Evolutionary conservation across 169 alveolate genomes (phyloP), one percentile per base, ranked within the genome.

Genomic region (Eimeria sp.): DNA sequence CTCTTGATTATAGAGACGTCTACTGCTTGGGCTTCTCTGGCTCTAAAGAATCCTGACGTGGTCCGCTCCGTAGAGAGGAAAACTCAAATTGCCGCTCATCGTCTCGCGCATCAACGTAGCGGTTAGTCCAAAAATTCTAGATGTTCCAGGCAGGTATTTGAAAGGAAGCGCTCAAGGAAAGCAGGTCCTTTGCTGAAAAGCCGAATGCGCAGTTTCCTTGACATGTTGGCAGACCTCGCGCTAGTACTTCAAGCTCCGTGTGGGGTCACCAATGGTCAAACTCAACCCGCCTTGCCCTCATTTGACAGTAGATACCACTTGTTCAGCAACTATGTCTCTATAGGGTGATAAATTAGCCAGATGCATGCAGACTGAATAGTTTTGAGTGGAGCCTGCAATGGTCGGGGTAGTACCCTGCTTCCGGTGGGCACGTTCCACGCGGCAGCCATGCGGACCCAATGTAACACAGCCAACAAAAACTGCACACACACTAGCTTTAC

Each of bases 191-290:
- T 30, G 83, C 33, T 74, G 43, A 37, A 3, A 74, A 40, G 10
- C 27, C 46, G 14, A 13, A 18, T 43, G 49, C 49, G 83, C 18
- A 40, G 54, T 11, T 23, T 40, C 33, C 30, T 40, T 40, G 83
- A 4, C 83, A 18, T 6, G 83, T 40, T 74, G 83, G 0, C 58
- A 11, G 43, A 74, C 16, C 83, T 74, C 58, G 58, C 6, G 56
- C 83, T 74, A 74, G 33, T 37, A 58, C 58, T 37, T 72, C 4
- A 18, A 1, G 56, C 18, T 74, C 80, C 37, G 83, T 74, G 83
- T 37, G 83, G 83, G 83, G 83, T 74, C 83, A 74, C 83, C 83
- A 74, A 4, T 74, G 83, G 83, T 74, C 83, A 74, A 11, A 16
- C 83, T 2, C 33, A 13, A 37, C 2, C 33, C 33, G 18, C 40